Percentiles rank a stretch among this genome's conserved stretches.
phyloP scores from a whole-genome alignment of 495 filamentous ascomycete species.

The Filosporella fistucella region DNA sequence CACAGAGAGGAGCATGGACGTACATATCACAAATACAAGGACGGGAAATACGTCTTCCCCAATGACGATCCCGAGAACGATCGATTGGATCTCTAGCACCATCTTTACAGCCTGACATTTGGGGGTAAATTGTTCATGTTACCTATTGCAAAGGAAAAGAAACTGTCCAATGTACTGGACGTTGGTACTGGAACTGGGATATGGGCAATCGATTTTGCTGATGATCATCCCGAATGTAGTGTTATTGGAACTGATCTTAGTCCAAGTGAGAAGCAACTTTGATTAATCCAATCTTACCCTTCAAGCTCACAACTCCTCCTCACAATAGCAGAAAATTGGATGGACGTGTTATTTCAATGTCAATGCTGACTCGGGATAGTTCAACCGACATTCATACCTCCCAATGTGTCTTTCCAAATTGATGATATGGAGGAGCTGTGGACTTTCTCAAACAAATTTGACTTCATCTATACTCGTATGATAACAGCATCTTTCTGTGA shows the following conservation, averaged over 20 bases:
- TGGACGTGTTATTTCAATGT: too few relatives aligned
- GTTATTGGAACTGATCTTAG: constrained; percentile 47
- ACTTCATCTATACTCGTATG: constrained; percentile 48
- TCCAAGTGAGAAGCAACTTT: constrained; percentile 25
- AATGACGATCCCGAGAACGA: constrained; percentile 39
- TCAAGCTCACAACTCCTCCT: too few relatives aligned
- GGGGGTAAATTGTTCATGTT: constrained; percentile 36
- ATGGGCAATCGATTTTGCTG: constrained; percentile 15
- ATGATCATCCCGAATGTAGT: constrained; percentile 31
- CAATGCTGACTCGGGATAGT: too few relatives aligned
- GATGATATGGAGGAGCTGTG: constrained; percentile 51
- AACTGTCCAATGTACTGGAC: constrained; percentile 13
- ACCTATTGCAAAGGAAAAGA: constrained; percentile 30
- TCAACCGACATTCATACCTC: constrained; percentile 48
- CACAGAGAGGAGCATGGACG: constrained; percentile 28
- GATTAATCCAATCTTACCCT: too few relatives aligned
- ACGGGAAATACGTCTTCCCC: constrained; percentile 33
- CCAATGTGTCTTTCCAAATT: constrained; percentile 48
- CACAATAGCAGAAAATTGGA: too few relatives aligned
- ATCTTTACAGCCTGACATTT: constrained; percentile 35
- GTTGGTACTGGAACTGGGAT: constrained; percentile 15
- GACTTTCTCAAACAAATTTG: constrained; percentile 40
- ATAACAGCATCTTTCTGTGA: constrained; percentile 21
- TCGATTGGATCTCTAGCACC: constrained; percentile 46
- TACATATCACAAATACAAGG: constrained; percentile 32